Percentiles rank a stretch among this genome's conserved stretches.
Evolutionary conservation across 306 rosid species (phyloP).

Genomic region (Vachellia pachyceras): DNA sequence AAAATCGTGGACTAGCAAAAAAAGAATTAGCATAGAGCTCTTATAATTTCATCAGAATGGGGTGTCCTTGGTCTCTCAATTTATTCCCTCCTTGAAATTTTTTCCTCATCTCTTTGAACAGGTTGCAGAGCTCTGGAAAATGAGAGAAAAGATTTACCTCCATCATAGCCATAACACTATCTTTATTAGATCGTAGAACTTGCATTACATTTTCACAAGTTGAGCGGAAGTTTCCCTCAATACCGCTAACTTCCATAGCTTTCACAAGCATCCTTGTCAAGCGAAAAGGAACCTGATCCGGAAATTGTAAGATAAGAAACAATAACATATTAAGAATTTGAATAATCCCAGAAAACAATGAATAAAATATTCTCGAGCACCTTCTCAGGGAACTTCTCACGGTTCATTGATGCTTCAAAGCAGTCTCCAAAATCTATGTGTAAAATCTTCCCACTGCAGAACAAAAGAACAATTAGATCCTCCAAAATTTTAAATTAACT

Average conservation of each 20-base stretch:
- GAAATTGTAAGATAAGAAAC: constrained; percentile 34
- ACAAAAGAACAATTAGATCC: constrained; percentile 41
- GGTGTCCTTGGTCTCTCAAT: not conserved
- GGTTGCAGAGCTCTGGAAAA: not conserved
- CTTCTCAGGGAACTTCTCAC: constrained; percentile 99
- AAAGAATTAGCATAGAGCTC: not conserved
- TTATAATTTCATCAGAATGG: not conserved
- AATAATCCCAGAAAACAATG: not conserved
- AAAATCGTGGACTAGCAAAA: not conserved
- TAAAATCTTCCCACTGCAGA: constrained; percentile 89
- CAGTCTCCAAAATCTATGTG: constrained; percentile 99
- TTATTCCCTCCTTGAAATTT: not conserved
- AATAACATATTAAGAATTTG: constrained; percentile 24
- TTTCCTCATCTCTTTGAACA: not conserved
- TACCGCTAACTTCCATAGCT: constrained; percentile 99
- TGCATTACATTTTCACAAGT: constrained; percentile 98
- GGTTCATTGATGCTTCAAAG: constrained; percentile 97
- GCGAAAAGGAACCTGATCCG: constrained; percentile 88
- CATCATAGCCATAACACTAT: constrained; percentile 99
- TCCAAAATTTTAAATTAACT: constrained; percentile 16
- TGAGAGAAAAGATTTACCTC: constrained; percentile 60
- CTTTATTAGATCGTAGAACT: constrained; percentile 84
- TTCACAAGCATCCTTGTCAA: constrained; percentile 99
- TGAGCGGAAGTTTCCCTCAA: constrained; percentile 98
- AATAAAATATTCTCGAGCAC: constrained; percentile 41